Evolutionary conservation across 2,329 filamentous ascomycete species (phyloP).

Genomic region (Dryadomyces quercivorus): DNA sequence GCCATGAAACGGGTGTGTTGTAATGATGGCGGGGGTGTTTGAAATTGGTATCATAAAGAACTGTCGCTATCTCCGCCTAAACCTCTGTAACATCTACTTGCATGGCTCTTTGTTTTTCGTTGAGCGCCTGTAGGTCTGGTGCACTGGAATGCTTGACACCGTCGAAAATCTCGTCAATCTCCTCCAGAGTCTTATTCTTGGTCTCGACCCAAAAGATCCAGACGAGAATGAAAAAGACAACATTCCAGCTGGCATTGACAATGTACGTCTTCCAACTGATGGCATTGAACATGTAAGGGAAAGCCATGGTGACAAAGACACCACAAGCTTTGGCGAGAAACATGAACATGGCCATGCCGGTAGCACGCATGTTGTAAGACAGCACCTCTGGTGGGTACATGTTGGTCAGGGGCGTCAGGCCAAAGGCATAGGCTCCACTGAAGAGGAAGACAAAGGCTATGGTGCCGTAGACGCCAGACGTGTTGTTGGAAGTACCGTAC

Average conservation of each 20-base stretch:
- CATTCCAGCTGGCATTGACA: conserved; percentile 29
- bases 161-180: conserved; percentile 33
- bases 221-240: conserved; percentile 25
- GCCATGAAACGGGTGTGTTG: too few relatives aligned
- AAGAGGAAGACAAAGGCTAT: conserved; percentile 44
- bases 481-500: conserved; percentile 7
- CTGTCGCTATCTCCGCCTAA: too few relatives aligned
- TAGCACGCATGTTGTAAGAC: conserved; percentile 24
- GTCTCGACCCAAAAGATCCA: conserved; percentile 37
- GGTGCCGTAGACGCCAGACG: conserved; percentile 4
- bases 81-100: neutral
- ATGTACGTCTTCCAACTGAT: conserved; percentile 40
- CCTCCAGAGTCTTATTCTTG: conserved; percentile 14
- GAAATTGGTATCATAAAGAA: too few relatives aligned
- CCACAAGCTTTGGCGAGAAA: conserved; percentile 29
- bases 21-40: too few relatives aligned
- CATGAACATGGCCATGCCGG: conserved; percentile 31
- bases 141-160: conserved; percentile 26
- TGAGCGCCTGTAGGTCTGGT: neutral
- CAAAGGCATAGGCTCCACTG: conserved; percentile 37
- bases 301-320: conserved; percentile 30
- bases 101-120: neutral
- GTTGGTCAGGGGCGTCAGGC: conserved; percentile 34
- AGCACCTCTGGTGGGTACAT: conserved; percentile 29
- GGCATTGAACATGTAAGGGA: conserved; percentile 29